A percentile compares a stretch with the other conserved stretches of the same genome.
Evolutionary conservation across 441 rosid species (phyloP).

Genomic region (Erodium trifolium): DNA sequence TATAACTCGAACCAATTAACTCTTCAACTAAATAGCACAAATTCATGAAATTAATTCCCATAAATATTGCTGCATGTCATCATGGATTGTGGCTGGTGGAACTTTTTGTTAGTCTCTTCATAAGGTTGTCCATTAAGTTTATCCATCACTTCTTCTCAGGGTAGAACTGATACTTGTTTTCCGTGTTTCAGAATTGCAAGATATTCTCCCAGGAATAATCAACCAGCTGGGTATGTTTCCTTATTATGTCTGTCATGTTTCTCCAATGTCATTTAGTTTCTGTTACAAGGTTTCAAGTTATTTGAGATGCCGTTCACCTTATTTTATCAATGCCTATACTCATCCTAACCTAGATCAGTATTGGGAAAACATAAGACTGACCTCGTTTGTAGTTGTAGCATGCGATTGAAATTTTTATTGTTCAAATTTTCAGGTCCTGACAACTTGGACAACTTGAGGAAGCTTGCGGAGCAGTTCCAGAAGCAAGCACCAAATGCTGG

Average conservation of each 20-base stretch:
- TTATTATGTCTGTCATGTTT: not conserved
- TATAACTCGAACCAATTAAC: not conserved
- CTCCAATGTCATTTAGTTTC: too few species aligned
- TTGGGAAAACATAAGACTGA: too few species aligned
- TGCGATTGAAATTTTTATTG: not conserved
- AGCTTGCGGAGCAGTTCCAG: constrained; percentile 90
- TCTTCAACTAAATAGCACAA: not conserved
- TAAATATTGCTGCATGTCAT: not conserved
- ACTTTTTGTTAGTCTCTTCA: not conserved
- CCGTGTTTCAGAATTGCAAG: constrained; percentile 48
- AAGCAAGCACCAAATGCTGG: constrained; percentile 48
- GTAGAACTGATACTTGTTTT: not conserved
- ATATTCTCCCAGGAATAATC: constrained; percentile 21
- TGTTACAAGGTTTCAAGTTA: too few species aligned
- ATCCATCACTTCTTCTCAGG: not conserved
- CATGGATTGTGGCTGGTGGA: not conserved
- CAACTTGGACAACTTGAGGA: constrained; percentile 24
- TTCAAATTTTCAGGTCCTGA: constrained; percentile 50
- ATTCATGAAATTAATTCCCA: not conserved
- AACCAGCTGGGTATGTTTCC: constrained; percentile 59
- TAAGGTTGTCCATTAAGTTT: not conserved
- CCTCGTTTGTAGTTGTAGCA: too few species aligned
- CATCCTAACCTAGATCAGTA: too few species aligned
- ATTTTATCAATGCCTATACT: too few species aligned
- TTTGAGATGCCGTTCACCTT: too few species aligned